Evolutionary conservation across 208 protist genomes (phyloP), one percentile per base, ranked within the genome.

Genomic region (Leishmania major): DNA sequence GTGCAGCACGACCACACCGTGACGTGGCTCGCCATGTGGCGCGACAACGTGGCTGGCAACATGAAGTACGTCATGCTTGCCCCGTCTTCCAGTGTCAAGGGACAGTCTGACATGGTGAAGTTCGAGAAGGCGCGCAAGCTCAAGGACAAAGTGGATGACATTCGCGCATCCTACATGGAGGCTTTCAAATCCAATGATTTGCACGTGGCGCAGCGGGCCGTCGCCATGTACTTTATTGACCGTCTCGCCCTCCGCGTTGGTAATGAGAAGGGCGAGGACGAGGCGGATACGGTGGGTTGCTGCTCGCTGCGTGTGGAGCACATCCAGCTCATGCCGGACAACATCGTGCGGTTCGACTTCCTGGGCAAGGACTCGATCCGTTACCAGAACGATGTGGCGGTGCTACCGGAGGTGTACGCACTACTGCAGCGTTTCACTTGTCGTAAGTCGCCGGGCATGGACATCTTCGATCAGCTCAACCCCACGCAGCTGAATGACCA

Each of bases 341-440:
- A 93, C 88, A 80, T 90, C 10, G 92, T 96, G 45, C 85, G 87
- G 49, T 99, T 99, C 87, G 99, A 99, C 88, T 99, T 99, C 83
- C 92, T 99, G 22, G 99, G 99, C 72, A 99, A 99, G 88, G 99
- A 99, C 87, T 99, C 98, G 0, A 99, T 99, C 70, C 93, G 98
- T 35, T 99, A 99, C 82, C 78, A 93, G 79, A 99, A 98, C 94
- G 91, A 95, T 69, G 96, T 99, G 57, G 72, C 91, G 19, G 97
- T 99, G 47, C 82, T 96, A 43, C 89, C 93, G 17, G 81, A 94
- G 57, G 98, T 99, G 59, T 98, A 98, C 90, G 92, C 93, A 66
- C 93, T 99, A 55, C 88, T 99, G 28, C 74, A 84, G 37, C 62
- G 90, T 19, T 99, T 99, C 83, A 92, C 83, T 40, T 89, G 91